These are phyloP conservation scores for Potentilla sterilis DNA, from an alignment of 306 rosid genomes.

Conservation along the genomic window DNA sequence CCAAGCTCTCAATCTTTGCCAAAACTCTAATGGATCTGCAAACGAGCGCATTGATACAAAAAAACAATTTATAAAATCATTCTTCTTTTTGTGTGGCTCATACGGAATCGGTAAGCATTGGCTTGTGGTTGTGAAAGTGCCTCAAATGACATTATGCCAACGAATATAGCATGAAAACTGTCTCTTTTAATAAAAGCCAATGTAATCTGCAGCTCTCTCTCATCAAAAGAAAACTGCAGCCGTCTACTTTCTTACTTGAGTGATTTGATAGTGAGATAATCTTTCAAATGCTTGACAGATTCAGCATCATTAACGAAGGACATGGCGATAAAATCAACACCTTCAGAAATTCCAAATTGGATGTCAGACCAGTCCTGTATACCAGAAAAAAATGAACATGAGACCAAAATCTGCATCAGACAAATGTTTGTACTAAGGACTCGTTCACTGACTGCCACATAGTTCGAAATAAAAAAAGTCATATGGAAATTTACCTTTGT, in stretches of 20 bases:
- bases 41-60: conserved; percentile 14
- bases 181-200: background rate
- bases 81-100: background rate
- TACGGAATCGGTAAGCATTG: background rate
- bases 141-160: background rate
- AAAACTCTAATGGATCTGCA: conserved; percentile 64
- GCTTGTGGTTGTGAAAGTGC: background rate
- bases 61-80: background rate
- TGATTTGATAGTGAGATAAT: conserved; percentile 61
- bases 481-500: conserved; percentile 42
- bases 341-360: conserved; percentile 74
- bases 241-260: conserved; percentile 50
- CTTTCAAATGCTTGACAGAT: conserved; percentile 60
- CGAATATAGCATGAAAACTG: background rate
- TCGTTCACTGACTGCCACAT: background rate
- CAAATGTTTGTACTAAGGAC: background rate
- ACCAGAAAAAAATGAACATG: conserved; percentile 6
- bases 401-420: conserved; percentile 10
- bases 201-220: background rate
- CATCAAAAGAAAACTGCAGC: background rate
- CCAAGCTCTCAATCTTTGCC: conserved; percentile 89
- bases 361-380: conserved; percentile 87
- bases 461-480: background rate
- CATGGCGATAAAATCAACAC: conserved; percentile 71
- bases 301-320: conserved; percentile 71